phyloP scores from a whole-genome alignment of 2,329 filamentous ascomycete genomes.

The Neonectria coccinea region DNA sequence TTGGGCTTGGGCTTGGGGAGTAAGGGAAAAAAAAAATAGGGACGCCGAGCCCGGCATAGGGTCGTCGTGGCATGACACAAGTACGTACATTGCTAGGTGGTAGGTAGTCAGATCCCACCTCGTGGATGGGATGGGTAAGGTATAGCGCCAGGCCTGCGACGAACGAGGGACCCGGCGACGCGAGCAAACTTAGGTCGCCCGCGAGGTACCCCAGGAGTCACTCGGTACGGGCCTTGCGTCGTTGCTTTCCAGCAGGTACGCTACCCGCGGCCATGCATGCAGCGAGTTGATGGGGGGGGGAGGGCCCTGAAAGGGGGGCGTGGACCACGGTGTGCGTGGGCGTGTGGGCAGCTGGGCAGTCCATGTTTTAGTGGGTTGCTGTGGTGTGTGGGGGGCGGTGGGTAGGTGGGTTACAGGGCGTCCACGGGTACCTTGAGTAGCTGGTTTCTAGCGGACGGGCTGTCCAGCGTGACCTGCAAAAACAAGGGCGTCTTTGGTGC shows the following conservation, averaged over 20 bases:
- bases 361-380: constrained; percentile 20
- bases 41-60: constrained; percentile 37
- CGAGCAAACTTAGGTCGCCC: neutral
- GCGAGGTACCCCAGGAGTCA: constrained; percentile 13
- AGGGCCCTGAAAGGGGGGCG: constrained; percentile 22
- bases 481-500: neutral
- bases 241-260: constrained; percentile 11
- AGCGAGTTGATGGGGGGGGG: constrained; percentile 18
- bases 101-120: constrained; percentile 13
- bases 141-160: constrained; percentile 31
- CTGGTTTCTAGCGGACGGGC: constrained; percentile 17
- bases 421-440: constrained; percentile 30
- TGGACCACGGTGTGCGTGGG: constrained; percentile 8
- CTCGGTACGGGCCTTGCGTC: constrained; percentile 12
- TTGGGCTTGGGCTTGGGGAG: constrained; percentile 17
- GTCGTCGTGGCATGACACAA: constrained; percentile 35
- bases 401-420: constrained; percentile 28
- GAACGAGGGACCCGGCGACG: neutral
- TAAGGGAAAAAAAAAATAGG: constrained; percentile 24
- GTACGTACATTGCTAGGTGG: constrained; percentile 1
- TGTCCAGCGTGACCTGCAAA: constrained; percentile 19
- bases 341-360: constrained; percentile 19
- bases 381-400: constrained; percentile 24
- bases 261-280: constrained; percentile 25
- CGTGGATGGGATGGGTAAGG: constrained; percentile 36